phyloP scores from a whole-genome alignment of 169 alveolate species.

The Plasmodium billcollinsi region DNA sequence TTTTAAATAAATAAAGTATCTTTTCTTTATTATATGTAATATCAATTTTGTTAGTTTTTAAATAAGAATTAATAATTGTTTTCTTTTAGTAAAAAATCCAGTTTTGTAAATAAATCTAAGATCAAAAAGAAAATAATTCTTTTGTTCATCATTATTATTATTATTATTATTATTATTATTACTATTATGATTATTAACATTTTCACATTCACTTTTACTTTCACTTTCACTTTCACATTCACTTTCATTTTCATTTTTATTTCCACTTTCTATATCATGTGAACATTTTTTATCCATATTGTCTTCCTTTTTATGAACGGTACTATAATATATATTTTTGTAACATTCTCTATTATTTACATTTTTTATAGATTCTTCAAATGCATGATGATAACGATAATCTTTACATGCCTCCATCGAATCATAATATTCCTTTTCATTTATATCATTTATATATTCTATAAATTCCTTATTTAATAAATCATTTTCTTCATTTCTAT shows the following conservation, averaged over 20 bases:
- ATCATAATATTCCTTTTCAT: too few species aligned
- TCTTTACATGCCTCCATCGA: too few species aligned
- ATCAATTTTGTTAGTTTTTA: constrained; percentile 45
- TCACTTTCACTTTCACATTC: too few species aligned
- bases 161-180: too few species aligned
- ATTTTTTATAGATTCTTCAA: too few species aligned
- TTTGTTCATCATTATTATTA: not conserved
- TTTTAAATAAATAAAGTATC: constrained; percentile 33
- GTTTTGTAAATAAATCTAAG: constrained; percentile 53
- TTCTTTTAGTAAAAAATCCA: constrained; percentile 16
- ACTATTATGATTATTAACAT: not conserved
- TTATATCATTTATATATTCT: too few species aligned
- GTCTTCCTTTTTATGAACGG: constrained; percentile 1
- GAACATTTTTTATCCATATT: constrained; percentile 16
- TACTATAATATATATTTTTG: too few species aligned
- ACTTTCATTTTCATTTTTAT: not conserved
- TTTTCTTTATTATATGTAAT: constrained; percentile 21
- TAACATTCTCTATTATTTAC: too few species aligned
- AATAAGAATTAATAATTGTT: constrained; percentile 35
- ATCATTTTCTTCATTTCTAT: too few species aligned
- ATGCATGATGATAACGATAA: too few species aligned
- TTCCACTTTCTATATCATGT: constrained; percentile 3
- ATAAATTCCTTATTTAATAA: too few species aligned
- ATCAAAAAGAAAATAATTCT: not conserved
- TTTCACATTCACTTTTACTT: too few species aligned